These are phyloP conservation scores for Lenwebbia sp. DNA, from an alignment of 345 rosid species.

Conservation along the genomic window DNA sequence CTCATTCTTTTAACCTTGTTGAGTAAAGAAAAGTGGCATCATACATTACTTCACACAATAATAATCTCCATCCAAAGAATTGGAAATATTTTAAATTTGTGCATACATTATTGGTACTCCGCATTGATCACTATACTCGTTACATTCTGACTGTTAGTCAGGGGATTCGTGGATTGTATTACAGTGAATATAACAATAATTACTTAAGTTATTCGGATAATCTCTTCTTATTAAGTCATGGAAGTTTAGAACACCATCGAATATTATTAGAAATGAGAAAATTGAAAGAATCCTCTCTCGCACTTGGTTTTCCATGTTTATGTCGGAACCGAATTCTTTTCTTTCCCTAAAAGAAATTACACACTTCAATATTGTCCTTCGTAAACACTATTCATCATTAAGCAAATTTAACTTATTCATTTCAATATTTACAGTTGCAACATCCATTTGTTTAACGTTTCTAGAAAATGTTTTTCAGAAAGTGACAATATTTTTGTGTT, in stretches of 20 bases:
- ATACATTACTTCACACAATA: not conserved
- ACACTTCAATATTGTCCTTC: not conserved
- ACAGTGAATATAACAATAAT: not conserved
- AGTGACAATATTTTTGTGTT: too few relatives aligned
- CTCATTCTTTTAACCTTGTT: not conserved
- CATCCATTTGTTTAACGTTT: not conserved
- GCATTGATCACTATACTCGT: not conserved
- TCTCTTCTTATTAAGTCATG: too few relatives aligned
- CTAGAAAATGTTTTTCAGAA: too few relatives aligned
- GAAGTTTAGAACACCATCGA: too few relatives aligned
- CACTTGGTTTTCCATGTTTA: not conserved
- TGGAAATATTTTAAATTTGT: not conserved
- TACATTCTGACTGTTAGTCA: rapidly evolving
- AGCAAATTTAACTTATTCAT: not conserved
- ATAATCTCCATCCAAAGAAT: too few relatives aligned
- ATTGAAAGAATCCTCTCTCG: not conserved
- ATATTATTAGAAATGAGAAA: too few relatives aligned
- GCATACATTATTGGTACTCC: not conserved
- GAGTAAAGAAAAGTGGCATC: not conserved
- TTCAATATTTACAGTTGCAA: too few relatives aligned
- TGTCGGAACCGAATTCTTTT: not conserved
- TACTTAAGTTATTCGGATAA: too few relatives aligned
- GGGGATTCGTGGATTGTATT: not conserved
- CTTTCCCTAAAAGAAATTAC: not conserved
- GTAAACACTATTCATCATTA: not conserved